Base-by-base conservation (phyloP, 1,284 basidiomycete species). In the Sporisorium reilianum region DNA sequence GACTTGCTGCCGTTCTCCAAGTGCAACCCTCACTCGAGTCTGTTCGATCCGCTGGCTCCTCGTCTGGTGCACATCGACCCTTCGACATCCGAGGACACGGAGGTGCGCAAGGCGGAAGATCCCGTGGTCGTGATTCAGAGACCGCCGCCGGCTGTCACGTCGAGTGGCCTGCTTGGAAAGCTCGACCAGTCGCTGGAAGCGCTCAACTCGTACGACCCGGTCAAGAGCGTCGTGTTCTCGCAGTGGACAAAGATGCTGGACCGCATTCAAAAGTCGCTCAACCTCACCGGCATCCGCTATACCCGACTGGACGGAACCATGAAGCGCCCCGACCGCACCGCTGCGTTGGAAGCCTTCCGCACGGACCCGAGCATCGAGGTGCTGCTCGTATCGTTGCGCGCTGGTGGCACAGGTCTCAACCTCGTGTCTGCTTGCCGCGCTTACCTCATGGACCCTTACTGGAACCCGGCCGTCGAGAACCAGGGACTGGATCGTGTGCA, bases 361-460 rank as follows among this genome's bases (percentile, higher is more conserved):
- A 57, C 45, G 18, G 77, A 84, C 32, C 68, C 77, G 3, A 46
- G 62, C 50, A 56, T 80, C 41, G 83, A 84, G 49, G 80, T 84
- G 25, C 61, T 84, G 14, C 78, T 84, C 7, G 73, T 84, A 34
- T 78, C 74, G 7, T 55, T 84, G 34, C 66, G 81, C 9, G 85
- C 80, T 88, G 86, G 60, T 55, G 55, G 55, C 12, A 67, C 77
- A 67, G 59, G 95, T 25, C 87, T 98, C 64, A 98, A 97, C 85
- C 88, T 97, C 12, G 79, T 82, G 42, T 62, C 67, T 5, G 82
- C 79, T 3, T 83, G 77, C 55, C 90, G 95, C 30, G 94, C 94
- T 22, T 97, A 96, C 85, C 87, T 97, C 45, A 92, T 97, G 89
- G 95, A 97, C 85, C 95, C 95, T 42, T 96, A 95, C 85, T 97